Percentiles rank a stretch among this genome's conserved stretches.
Evolutionary conservation across 495 filamentous ascomycete genomes (phyloP).

Genomic region (Trichoderma asperelloides): DNA sequence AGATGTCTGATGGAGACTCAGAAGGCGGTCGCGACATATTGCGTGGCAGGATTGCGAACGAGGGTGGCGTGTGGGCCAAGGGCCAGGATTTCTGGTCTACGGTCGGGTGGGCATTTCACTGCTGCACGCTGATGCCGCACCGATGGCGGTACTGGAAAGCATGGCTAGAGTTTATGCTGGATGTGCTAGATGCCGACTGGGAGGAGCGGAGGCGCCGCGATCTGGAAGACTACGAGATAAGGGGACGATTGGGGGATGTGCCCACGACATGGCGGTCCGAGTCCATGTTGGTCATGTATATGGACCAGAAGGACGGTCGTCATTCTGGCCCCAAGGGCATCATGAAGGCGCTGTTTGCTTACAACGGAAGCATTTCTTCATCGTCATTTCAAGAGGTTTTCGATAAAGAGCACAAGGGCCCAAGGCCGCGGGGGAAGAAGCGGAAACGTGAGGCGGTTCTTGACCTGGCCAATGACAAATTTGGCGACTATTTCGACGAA

Average conservation of each 20-base stretch:
- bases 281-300: conserved; percentile 26
- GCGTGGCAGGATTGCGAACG: conserved; percentile 46
- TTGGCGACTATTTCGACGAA: conserved; percentile 35
- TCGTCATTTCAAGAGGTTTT: conserved; percentile 40
- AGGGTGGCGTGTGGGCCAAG: conserved; percentile 59
- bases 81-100: conserved; percentile 83
- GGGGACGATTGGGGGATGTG: conserved; percentile 12
- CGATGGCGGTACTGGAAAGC: conserved; percentile 78
- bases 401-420: conserved; percentile 33
- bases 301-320: conserved; percentile 32
- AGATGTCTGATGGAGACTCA: conserved; percentile 18
- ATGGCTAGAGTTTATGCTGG: conserved; percentile 75
- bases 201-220: conserved; percentile 39
- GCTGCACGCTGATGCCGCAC: conserved; percentile 57
- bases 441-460: conserved; percentile 38
- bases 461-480: conserved; percentile 38
- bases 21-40: conserved; percentile 37
- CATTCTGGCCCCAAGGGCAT: conserved; percentile 30
- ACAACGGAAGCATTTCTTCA: conserved; percentile 26
- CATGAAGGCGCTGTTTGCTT: conserved; percentile 34
- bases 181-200: conserved; percentile 70
- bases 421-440: conserved; percentile 35
- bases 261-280: conserved; percentile 22
- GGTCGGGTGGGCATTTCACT: conserved; percentile 91
- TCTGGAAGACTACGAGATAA: conserved; percentile 10